Conservation (phyloP, 768 basidiomycete genomes). For the Nidula microcarpa region DNA sequence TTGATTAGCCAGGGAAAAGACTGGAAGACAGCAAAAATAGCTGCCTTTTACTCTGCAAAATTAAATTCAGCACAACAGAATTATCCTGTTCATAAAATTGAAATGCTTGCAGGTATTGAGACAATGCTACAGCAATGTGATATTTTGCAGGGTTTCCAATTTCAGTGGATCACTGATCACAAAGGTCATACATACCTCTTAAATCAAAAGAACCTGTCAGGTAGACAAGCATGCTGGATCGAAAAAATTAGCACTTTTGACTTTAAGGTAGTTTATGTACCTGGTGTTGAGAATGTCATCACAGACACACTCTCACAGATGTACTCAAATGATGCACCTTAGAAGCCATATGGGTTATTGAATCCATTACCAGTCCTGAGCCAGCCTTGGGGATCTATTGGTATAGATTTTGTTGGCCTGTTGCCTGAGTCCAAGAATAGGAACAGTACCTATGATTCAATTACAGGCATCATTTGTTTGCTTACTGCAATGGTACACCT, state of each 20-base stretch:
- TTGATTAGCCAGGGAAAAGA: slow-evolving; percentile 17
- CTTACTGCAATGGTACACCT: not conserved
- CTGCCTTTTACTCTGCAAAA: slow-evolving; percentile 22
- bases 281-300: slow-evolving; percentile 10
- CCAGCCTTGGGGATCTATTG: not conserved
- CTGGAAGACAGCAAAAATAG: slow-evolving; percentile 23
- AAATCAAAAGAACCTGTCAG: slow-evolving; percentile 24
- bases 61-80: slow-evolving; percentile 22
- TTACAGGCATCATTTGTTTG: not conserved
- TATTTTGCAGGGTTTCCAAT: slow-evolving; percentile 17
- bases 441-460: not conserved
- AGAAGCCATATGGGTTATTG: not conserved
- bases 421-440: not conserved
- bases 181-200: slow-evolving; percentile 19
- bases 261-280: slow-evolving; percentile 10
- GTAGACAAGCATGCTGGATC: slow-evolving; percentile 27
- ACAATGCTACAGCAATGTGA: slow-evolving; percentile 15
- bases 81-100: slow-evolving; percentile 32
- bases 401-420: slow-evolving; percentile 1
- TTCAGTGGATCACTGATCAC: slow-evolving; percentile 24
- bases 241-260: slow-evolving; percentile 19
- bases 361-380: not conserved
- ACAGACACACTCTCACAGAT: slow-evolving; percentile 28
- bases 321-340: slow-evolving; percentile 7
- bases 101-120: slow-evolving; percentile 25